A percentile compares a stretch with the other conserved stretches of the same genome.
phyloP scores from a whole-genome alignment of 1,284 basidiomycete species.

The Anthracocystis panici-leucophaei region DNA sequence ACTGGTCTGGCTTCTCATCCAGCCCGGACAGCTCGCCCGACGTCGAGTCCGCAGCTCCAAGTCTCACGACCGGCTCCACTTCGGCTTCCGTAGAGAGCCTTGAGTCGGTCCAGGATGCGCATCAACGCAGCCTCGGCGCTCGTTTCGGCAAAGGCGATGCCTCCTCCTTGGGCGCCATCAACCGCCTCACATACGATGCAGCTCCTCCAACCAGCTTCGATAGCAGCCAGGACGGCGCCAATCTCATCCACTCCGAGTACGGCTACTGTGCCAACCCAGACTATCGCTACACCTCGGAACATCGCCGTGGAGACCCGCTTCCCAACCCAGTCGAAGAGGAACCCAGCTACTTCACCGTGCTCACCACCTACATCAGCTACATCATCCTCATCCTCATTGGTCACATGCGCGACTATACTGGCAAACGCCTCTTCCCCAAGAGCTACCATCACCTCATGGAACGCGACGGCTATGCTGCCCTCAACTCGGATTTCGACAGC shows the following conservation, averaged over 20 bases:
- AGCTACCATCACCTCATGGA: conserved; percentile 77
- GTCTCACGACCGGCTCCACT: conserved; percentile 63
- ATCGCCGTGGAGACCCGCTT: conserved; percentile 69
- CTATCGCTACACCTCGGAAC: conserved; percentile 78
- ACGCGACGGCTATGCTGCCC: conserved; percentile 79
- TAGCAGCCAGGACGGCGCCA: conserved; percentile 51
- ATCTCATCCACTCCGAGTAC: conserved; percentile 80
- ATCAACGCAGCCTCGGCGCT: conserved; percentile 37
- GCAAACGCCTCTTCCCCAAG: conserved; percentile 82
- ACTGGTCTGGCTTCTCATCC: conserved; percentile 24
- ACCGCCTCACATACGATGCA: conserved; percentile 16
- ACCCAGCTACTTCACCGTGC: conserved; percentile 88
- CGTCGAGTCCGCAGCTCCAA: conserved; percentile 54
- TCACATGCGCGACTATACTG: conserved; percentile 93
- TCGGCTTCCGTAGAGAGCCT: conserved; percentile 58
- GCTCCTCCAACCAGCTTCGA: conserved; percentile 47
- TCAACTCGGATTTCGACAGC: conserved; percentile 98
- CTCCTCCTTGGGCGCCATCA: conserved; percentile 13
- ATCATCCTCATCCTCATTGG: conserved; percentile 79
- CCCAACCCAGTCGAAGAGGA: conserved; percentile 73
- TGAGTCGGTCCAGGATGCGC: conserved; percentile 52
- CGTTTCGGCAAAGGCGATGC: conserved; percentile 30
- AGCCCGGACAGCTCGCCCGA: conserved; percentile 44
- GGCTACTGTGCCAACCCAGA: conserved; percentile 82
- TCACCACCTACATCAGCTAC: conserved; percentile 83